Conservation (phyloP, 169 alveolate genomes). For the Cryptosporidium ryanae region DNA sequence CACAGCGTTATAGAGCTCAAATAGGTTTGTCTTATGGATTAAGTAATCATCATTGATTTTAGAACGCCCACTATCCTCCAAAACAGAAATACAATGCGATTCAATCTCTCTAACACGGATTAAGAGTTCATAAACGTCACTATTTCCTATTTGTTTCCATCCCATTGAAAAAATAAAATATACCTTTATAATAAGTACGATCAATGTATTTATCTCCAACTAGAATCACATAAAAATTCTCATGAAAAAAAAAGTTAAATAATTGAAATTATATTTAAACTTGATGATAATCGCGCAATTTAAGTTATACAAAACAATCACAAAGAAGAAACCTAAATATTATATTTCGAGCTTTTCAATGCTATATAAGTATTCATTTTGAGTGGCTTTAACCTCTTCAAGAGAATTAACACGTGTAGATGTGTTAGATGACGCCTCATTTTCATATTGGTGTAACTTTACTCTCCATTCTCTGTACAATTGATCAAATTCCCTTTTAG, state of each 20-base stretch:
- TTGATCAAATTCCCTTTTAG: conserved; percentile 78
- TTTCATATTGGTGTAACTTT: conserved; percentile 78
- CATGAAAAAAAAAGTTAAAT: too few species aligned
- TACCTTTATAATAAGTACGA: too few species aligned
- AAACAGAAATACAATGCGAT: neutral
- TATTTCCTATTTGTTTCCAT: neutral
- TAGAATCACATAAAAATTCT: too few species aligned
- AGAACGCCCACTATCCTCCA: neutral
- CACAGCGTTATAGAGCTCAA: conserved; percentile 34
- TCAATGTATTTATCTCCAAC: too few species aligned
- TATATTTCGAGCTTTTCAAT: conserved; percentile 23
- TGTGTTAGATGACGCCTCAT: conserved; percentile 61
- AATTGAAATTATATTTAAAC: neutral
- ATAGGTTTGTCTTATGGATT: conserved; percentile 22
- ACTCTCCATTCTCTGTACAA: conserved; percentile 80
- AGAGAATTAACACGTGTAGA: conserved; percentile 66
- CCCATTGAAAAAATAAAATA: neutral
- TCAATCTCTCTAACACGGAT: conserved; percentile 12
- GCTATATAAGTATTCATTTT: neutral
- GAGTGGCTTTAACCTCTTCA: neutral
- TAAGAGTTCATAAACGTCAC: conserved; percentile 32
- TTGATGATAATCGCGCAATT: conserved; percentile 1
- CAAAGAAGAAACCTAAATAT: neutral
- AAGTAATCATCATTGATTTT: conserved; percentile 12
- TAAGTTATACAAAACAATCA: neutral